A percentile compares a stretch with the other conserved stretches of the same genome.
Evolutionary conservation across 1,284 basidiomycete genomes (phyloP).

Genomic region (Rhodotorula sp.): DNA sequence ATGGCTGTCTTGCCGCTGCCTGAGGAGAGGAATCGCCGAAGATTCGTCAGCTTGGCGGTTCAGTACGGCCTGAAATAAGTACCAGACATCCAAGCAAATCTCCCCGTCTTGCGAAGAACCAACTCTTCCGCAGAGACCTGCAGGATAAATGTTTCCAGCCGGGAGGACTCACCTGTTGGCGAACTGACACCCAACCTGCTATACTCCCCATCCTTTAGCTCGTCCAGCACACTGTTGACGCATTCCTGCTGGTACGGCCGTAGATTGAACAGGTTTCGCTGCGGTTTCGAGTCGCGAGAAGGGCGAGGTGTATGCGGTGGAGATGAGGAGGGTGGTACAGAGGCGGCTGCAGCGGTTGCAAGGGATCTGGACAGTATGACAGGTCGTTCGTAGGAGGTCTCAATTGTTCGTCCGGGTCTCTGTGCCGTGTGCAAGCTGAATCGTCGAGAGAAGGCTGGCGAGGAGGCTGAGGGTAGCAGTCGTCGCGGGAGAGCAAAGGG

Average conservation of each 20-base stretch:
- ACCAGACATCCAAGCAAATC: too few species aligned
- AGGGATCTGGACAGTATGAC: too few species aligned
- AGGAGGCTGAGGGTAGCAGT: too few species aligned
- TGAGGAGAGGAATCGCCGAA: constrained; percentile 71
- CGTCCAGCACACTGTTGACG: constrained; percentile 70
- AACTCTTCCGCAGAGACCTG: accelerated
- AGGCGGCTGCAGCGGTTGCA: neutral
- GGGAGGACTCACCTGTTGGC: constrained; percentile 26
- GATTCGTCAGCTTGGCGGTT: neutral
- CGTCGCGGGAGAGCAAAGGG: too few species aligned
- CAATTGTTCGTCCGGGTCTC: neutral
- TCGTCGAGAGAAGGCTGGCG: too few species aligned
- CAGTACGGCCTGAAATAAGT: too few species aligned
- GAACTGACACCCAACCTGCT: constrained; percentile 28
- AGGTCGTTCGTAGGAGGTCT: neutral
- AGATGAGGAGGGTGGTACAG: neutral
- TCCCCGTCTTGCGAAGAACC: too few species aligned
- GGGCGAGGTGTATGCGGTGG: neutral
- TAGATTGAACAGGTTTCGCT: constrained; percentile 3
- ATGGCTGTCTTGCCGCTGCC: constrained; percentile 89
- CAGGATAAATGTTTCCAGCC: too few species aligned
- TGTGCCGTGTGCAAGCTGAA: neutral
- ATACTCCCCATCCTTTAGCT: constrained; percentile 58
- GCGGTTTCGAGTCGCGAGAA: neutral
- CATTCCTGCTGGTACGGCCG: constrained; percentile 88